phyloP scores from a whole-genome alignment of 306 rosid genomes.

The Ceratonia siliqua region DNA sequence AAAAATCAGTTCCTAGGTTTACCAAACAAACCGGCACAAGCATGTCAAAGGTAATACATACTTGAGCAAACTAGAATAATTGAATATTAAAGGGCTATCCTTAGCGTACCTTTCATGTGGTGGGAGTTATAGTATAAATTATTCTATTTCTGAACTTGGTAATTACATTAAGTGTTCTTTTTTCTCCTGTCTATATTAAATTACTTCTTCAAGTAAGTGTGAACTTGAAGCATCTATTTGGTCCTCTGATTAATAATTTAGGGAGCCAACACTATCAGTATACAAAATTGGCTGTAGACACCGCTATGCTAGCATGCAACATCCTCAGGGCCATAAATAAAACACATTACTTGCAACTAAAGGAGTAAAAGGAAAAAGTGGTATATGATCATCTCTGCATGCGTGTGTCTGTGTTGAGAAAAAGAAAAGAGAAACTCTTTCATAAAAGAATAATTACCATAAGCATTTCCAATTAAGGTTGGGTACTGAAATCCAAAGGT shows the following conservation, averaged over 20 bases:
- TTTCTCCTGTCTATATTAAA: neutral
- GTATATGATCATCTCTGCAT: neutral
- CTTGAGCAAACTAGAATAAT: slow-evolving; percentile 2
- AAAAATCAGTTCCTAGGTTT: neutral
- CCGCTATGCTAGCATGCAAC: neutral
- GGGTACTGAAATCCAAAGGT: slow-evolving; percentile 76
- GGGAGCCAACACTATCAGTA: neutral
- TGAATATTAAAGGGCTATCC: neutral
- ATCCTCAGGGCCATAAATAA: neutral
- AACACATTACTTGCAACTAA: neutral
- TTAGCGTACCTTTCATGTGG: neutral
- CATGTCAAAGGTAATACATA: neutral
- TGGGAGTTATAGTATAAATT: neutral
- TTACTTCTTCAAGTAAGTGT: slow-evolving; percentile 10
- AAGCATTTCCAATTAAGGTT: slow-evolving; percentile 76
- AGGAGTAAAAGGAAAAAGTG: neutral
- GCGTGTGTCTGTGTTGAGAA: neutral
- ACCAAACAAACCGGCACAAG: neutral
- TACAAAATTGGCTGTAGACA: slow-evolving; percentile 13
- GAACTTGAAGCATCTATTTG: slow-evolving; percentile 7
- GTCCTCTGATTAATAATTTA: slow-evolving; percentile 2
- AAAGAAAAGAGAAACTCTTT: neutral
- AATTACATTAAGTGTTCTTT: neutral
- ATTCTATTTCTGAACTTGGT: neutral
- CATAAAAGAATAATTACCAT: slow-evolving; percentile 46